Percentiles rank a stretch among this genome's conserved stretches.
These are phyloP conservation scores for Candida maris DNA, from an alignment of 805 yeast species.

Conservation along the genomic window DNA sequence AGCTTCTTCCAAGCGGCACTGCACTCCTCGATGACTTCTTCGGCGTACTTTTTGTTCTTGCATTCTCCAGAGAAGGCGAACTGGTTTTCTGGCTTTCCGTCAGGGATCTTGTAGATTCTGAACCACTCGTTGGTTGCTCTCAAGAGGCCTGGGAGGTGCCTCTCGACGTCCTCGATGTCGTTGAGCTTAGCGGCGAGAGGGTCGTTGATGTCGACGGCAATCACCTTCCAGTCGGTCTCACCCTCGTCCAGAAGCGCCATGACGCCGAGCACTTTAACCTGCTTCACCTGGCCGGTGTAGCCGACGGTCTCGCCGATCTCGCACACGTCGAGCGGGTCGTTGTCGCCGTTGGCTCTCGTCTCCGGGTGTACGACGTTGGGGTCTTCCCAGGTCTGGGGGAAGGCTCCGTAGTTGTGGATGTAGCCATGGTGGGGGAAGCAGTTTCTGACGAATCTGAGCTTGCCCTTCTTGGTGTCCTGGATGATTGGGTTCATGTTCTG, in stretches of 20 bases:
- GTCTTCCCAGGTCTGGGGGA: conserved; percentile 93
- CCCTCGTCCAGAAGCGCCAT: conserved; percentile 94
- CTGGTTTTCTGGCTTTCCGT: conserved; percentile 94
- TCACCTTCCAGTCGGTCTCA: conserved; percentile 88
- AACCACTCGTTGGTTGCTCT: conserved; percentile 98
- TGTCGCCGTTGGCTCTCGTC: conserved; percentile 71
- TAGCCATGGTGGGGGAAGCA: conserved; percentile 99
- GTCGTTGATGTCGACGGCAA: conserved; percentile 83
- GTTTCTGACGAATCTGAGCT: conserved; percentile 92
- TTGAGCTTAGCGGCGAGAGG: conserved; percentile 83
- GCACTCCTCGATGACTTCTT: conserved; percentile 79
- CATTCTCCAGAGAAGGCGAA: conserved; percentile 96
- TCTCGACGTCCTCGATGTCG: conserved; percentile 88
- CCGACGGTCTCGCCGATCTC: conserved; percentile 72
- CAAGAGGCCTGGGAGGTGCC: conserved; percentile 85
- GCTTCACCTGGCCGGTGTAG: conserved; percentile 69
- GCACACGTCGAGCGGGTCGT: conserved; percentile 83
- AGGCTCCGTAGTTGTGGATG: conserved; percentile 97
- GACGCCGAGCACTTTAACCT: conserved; percentile 90
- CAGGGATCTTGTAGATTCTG: conserved; percentile 96
- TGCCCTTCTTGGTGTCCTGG: conserved; percentile 97
- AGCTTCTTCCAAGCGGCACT: conserved; percentile 79
- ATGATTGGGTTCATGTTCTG: conserved; percentile 83
- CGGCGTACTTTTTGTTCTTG: conserved; percentile 81
- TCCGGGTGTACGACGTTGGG: conserved; percentile 61